Percentiles rank a stretch among this genome's conserved stretches.
These are phyloP conservation scores for Fraxinus floribunda DNA, from an alignment of 305 asterid species.

Conservation along the genomic window DNA sequence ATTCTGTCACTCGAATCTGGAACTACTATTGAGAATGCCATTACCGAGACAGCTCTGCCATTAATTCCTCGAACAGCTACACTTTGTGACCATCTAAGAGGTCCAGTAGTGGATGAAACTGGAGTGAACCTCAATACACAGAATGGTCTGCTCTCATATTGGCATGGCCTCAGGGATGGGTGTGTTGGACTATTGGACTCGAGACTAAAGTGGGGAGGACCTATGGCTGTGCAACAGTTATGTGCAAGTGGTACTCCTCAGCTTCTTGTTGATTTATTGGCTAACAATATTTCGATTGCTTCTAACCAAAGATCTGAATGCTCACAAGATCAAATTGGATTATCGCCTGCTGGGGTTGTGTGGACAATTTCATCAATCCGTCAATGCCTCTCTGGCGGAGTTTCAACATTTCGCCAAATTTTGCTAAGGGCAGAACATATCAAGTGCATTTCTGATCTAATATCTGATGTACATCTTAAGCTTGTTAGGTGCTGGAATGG, in stretches of 20 bases:
- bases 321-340: conserved; percentile 60
- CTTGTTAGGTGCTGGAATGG: conserved; percentile 77
- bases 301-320: conserved; percentile 40
- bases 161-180: conserved; percentile 94
- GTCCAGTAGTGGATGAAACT: conserved; percentile 53
- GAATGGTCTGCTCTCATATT: conserved; percentile 68
- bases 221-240: conserved; percentile 92
- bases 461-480: conserved; percentile 76
- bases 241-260: conserved; percentile 97
- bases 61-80: conserved; percentile 93
- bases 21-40: conserved; percentile 54
- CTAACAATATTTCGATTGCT: conserved; percentile 46
- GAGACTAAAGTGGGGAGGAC: conserved; percentile 96
- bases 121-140: conserved; percentile 34
- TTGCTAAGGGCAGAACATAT: conserved; percentile 71
- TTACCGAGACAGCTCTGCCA: conserved; percentile 88
- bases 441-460: conserved; percentile 66
- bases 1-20: conserved; percentile 86
- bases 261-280: conserved; percentile 83
- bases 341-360: conserved; percentile 82
- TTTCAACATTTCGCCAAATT: conserved; percentile 79
- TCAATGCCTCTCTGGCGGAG: conserved; percentile 95
- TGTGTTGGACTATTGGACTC: conserved; percentile 86
- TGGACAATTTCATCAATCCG: conserved; percentile 91
- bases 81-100: conserved; percentile 83